These are phyloP conservation scores for Zygosaccharomyces bisporus DNA, from an alignment of 805 yeast genomes.

Conservation along the genomic window DNA sequence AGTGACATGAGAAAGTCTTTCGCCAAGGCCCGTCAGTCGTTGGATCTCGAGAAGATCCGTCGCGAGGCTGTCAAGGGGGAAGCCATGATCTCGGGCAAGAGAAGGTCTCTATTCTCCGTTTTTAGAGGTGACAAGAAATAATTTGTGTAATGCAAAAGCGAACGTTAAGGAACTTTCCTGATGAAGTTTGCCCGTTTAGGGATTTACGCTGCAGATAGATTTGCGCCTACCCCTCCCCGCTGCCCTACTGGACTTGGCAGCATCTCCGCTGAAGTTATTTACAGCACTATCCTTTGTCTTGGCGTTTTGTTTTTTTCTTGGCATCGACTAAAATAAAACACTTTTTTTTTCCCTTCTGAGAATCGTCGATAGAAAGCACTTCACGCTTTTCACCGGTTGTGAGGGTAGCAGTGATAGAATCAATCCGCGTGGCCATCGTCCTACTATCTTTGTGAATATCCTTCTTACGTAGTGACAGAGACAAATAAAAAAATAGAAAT, in stretches of 20 bases:
- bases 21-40: constrained; percentile 30
- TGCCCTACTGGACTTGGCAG: too few species aligned
- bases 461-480: neutral
- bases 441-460: neutral
- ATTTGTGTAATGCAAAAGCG: neutral
- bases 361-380: neutral
- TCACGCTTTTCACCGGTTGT: neutral
- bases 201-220: neutral
- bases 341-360: neutral
- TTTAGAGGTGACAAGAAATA: constrained; percentile 27
- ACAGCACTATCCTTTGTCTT: neutral
- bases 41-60: constrained; percentile 30
- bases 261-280: neutral
- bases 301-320: neutral
- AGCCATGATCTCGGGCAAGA: constrained; percentile 21
- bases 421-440: neutral
- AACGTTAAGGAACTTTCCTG: neutral
- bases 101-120: constrained; percentile 31
- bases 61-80: constrained; percentile 22
- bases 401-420: neutral
- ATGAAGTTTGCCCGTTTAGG: neutral
- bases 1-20: constrained; percentile 23
- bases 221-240: neutral
- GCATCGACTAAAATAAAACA: neutral
- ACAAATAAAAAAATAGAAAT: neutral